Evolutionary conservation across 129 eudicot species (phyloP).

Genomic region (Flaveria robusta): DNA sequence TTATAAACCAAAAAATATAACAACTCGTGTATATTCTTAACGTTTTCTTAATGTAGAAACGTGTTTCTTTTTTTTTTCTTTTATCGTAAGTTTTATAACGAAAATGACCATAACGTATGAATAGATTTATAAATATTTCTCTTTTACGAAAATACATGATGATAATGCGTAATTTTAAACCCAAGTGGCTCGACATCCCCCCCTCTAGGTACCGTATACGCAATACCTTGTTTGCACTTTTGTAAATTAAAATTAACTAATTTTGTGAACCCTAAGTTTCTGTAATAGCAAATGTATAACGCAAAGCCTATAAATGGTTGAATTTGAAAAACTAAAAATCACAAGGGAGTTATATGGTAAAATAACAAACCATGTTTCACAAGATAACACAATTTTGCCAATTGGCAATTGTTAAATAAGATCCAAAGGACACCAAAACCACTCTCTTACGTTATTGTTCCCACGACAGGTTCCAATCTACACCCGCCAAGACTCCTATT

Average conservation of each 20-base stretch:
- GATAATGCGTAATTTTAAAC: too few species aligned
- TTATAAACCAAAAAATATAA: too few species aligned
- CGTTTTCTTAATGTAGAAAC: too few species aligned
- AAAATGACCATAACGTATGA: too few species aligned
- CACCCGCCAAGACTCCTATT: conserved; percentile 27
- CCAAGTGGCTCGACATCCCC: too few species aligned
- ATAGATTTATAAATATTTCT: too few species aligned
- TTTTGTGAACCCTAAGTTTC: background rate
- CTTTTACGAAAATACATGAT: too few species aligned
- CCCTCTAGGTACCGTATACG: too few species aligned
- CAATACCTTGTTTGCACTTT: too few species aligned
- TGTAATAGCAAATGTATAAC: background rate
- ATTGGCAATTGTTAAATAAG: conserved; percentile 35
- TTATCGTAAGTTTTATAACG: too few species aligned
- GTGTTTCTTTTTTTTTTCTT: too few species aligned
- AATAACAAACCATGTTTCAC: conserved; percentile 8
- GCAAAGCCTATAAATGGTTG: background rate
- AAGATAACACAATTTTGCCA: conserved; percentile 21
- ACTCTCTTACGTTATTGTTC: conserved; percentile 38
- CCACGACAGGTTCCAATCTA: conserved; percentile 43
- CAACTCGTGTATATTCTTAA: too few species aligned
- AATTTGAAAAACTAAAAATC: background rate
- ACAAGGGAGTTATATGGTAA: conserved; percentile 22
- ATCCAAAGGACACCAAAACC: conserved; percentile 22
- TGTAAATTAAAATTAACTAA: background rate